Evolutionary conservation across 495 filamentous ascomycete species (phyloP), one percentile per base, ranked within the genome.

Genomic region (Aspergillus indologenus): DNA sequence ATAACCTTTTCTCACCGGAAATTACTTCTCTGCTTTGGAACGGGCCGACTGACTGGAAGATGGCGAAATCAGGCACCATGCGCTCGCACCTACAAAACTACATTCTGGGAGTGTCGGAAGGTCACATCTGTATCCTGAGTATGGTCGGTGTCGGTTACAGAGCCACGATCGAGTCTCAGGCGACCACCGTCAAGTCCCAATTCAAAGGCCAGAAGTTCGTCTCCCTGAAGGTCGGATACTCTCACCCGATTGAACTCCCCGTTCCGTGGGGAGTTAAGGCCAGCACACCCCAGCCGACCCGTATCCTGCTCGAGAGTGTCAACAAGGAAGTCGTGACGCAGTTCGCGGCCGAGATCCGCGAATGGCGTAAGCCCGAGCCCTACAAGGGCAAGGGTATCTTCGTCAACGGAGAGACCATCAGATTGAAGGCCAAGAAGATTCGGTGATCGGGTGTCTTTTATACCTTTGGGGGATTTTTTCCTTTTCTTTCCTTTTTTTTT

Each of bases 341-440:
- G 61, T 96, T 97, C 70, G 95, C 94, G 21, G 93, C 95, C 2
- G 80, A 85, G 68, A 93, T 98, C 59, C 78, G 90, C 57, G 83
- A 76, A 67, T 98, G 94, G 94, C 86, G 95, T 72, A 81, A 78
- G 60, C 94, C 94, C 43, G 94, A 98, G 75, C 94, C 95, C 52
- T 98, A 98, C 76, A 98, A 98, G 85, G 94, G 94, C 54, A 97
- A 98, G 85, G 94, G 94, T 68, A 97, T 98, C 61, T 98, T 98
- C 65, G 84, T 98, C 58, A 93, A 96, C 71, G 89, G 90, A 50
- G 93, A 98, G 81, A 97, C 91, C 4, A 96, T 98, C 80, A 92
- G 87, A 82, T 72, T 98, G 71, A 98, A 98, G 85, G 85, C 89
- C 59, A 97, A 96, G 87, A 98, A 98, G 87, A 96, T 98, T 75